Evolutionary conservation across 2,329 filamentous ascomycete genomes (phyloP).

Genomic region (Aureobasidium sp.): DNA sequence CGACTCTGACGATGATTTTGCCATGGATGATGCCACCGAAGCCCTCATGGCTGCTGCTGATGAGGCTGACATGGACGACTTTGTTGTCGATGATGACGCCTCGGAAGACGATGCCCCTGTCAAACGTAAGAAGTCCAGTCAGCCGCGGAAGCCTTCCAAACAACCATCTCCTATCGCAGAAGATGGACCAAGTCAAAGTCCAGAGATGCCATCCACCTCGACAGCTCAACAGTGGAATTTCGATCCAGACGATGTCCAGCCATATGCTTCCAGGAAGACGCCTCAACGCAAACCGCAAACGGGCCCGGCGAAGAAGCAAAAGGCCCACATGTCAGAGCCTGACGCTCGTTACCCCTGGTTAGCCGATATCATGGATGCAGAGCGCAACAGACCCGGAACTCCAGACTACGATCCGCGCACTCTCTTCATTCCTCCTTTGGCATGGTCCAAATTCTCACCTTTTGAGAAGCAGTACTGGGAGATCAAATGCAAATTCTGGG

Average conservation of each 20-base stretch:
- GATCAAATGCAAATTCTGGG: constrained; percentile 96
- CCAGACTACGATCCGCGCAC: constrained; percentile 88
- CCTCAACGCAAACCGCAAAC: constrained; percentile 27
- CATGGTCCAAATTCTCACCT: constrained; percentile 76
- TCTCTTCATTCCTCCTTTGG: constrained; percentile 76
- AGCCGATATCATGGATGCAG: constrained; percentile 75
- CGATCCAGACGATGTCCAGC: constrained; percentile 54
- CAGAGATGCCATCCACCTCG: constrained; percentile 52
- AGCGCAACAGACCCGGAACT: constrained; percentile 68
- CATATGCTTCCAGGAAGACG: constrained; percentile 21
- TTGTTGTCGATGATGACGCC: constrained; percentile 76
- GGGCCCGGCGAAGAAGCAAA: constrained; percentile 40
- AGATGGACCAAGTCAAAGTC: constrained; percentile 31
- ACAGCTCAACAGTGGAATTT: constrained; percentile 75
- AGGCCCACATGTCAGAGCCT: constrained; percentile 74
- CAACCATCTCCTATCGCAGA: constrained; percentile 36
- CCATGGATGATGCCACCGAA: constrained; percentile 50
- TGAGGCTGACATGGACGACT: constrained; percentile 73
- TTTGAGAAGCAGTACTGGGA: constrained; percentile 99
- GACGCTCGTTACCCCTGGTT: constrained; percentile 88
- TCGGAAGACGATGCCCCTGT: constrained; percentile 61
- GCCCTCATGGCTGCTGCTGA: constrained; percentile 53
- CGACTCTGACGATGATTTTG: constrained; percentile 62
- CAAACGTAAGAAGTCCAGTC: constrained; percentile 58
- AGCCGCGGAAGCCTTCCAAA: constrained; percentile 44